These are phyloP conservation scores for Cymodocea nodosa DNA, from an alignment of 116 monocot species.

Conservation along the genomic window DNA sequence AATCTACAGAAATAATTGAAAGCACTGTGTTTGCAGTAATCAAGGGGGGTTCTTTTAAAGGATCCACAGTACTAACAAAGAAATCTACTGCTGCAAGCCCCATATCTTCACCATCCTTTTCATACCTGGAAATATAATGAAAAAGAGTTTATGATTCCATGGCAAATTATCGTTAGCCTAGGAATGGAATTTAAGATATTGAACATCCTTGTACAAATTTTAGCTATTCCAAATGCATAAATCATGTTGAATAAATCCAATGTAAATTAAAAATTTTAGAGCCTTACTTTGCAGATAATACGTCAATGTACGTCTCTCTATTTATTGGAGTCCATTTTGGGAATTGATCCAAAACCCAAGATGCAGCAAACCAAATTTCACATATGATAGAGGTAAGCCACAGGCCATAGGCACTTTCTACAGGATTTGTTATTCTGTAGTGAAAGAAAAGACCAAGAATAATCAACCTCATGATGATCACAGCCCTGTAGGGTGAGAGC, in stretches of 20 bases:
- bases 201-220: too few relatives aligned
- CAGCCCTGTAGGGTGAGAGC: conserved; percentile 80
- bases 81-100: conserved; percentile 83
- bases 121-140: conserved; percentile 42
- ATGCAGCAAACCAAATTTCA: conserved; percentile 95
- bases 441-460: conserved; percentile 94
- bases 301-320: conserved; percentile 69
- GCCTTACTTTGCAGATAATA: conserved; percentile 61
- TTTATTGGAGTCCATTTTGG: conserved; percentile 92
- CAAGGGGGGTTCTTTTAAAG: conserved; percentile 88
- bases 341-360: conserved; percentile 97
- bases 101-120: conserved; percentile 47
- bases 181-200: too few relatives aligned
- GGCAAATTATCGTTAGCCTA: too few relatives aligned
- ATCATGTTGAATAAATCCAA: too few relatives aligned
- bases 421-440: conserved; percentile 91
- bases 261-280: background rate
- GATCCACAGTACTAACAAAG: conserved; percentile 98
- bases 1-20: conserved; percentile 94
- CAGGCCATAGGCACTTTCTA: conserved; percentile 79
- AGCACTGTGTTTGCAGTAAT: conserved; percentile 96
- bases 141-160: background rate
- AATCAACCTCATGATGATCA: conserved; percentile 77
- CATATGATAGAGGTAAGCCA: conserved; percentile 97
- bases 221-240: too few relatives aligned